phyloP scores from a whole-genome alignment of 2,329 filamentous ascomycete species.

The Colletotrichum spaethianum region DNA sequence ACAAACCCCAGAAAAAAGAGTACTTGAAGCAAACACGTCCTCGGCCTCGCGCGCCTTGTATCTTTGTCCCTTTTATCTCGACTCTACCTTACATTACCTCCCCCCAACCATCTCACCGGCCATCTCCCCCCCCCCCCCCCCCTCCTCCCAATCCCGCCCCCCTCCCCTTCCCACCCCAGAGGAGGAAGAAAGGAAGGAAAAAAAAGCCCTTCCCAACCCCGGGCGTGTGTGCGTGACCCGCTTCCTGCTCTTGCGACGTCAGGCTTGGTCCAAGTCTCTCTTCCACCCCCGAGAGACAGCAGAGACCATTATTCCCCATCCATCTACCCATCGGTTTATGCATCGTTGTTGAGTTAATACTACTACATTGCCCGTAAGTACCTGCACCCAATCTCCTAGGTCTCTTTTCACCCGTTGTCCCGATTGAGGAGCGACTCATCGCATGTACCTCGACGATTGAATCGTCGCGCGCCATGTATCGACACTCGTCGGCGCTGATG shows the following conservation, averaged over 20 bases:
- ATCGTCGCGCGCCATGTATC: neutral
- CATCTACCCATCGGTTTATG: slow-evolving; percentile 42
- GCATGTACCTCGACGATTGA: slow-evolving; percentile 30
- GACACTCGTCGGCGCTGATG: slow-evolving; percentile 16
- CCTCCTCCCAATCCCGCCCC: neutral
- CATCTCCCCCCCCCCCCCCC: slow-evolving; percentile 5
- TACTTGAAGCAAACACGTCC: slow-evolving; percentile 42
- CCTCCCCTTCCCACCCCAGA: slow-evolving; percentile 4
- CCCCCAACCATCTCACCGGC: slow-evolving; percentile 10
- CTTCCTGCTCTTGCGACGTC: slow-evolving; percentile 41
- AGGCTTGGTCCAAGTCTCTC: slow-evolving; percentile 39
- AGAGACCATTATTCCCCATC: slow-evolving; percentile 41
- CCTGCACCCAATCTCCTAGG: slow-evolving; percentile 42
- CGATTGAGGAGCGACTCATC: slow-evolving; percentile 25
- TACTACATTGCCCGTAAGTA: slow-evolving; percentile 54
- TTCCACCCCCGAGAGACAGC: slow-evolving; percentile 32
- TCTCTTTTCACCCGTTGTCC: slow-evolving; percentile 39
- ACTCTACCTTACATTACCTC: slow-evolving; percentile 12
- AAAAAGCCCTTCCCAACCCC: slow-evolving; percentile 25
- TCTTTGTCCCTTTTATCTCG: slow-evolving; percentile 41
- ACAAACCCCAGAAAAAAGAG: slow-evolving; percentile 31
- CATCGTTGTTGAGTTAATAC: slow-evolving; percentile 46
- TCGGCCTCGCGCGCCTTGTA: slow-evolving; percentile 41
- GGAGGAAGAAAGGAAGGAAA: neutral
- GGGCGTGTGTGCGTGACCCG: slow-evolving; percentile 41